These are phyloP conservation scores for Hansfordia pulvinata DNA, from an alignment of 2,329 filamentous ascomycete species.

Conservation along the genomic window DNA sequence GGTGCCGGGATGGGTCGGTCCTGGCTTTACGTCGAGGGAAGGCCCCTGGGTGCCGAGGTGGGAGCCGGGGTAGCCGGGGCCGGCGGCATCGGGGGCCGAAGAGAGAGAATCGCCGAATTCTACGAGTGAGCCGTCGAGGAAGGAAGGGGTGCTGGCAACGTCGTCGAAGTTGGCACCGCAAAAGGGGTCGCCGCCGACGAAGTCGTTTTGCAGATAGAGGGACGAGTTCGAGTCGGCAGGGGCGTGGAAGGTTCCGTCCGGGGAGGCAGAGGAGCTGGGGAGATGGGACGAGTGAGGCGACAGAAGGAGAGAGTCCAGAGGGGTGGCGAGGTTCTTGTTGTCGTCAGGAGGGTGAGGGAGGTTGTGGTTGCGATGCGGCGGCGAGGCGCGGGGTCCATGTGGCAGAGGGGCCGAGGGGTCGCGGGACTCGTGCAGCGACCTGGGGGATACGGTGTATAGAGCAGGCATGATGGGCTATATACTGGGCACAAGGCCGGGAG, in stretches of 20 bases:
- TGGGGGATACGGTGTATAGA: conserved; percentile 25
- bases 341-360: conserved; percentile 10
- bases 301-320: conserved; percentile 23
- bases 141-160: conserved; percentile 25
- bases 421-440: conserved; percentile 24
- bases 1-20: conserved; percentile 1
- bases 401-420: too few species aligned
- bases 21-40: conserved; percentile 5
- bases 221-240: conserved; percentile 35
- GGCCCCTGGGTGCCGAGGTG: conserved; percentile 35
- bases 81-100: background rate
- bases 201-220: conserved; percentile 34
- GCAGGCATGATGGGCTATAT: conserved; percentile 29
- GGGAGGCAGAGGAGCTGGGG: conserved; percentile 24
- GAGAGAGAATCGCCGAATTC: background rate
- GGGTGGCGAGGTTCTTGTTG: conserved; percentile 16
- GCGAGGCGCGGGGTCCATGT: conserved; percentile 7
- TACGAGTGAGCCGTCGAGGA: conserved; percentile 12
- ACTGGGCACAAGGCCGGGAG: conserved; percentile 10
- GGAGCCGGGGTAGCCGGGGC: conserved; percentile 28
- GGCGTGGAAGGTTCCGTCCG: conserved; percentile 25
- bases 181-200: conserved; percentile 34
- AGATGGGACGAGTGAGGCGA: conserved; percentile 29
- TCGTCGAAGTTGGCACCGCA: conserved; percentile 33
- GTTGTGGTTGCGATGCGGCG: conserved; percentile 17